Percentiles rank a stretch among this genome's conserved stretches.
These are phyloP conservation scores for Xylaria cubensis DNA, from an alignment of 495 filamentous ascomycete species.

Conservation along the genomic window DNA sequence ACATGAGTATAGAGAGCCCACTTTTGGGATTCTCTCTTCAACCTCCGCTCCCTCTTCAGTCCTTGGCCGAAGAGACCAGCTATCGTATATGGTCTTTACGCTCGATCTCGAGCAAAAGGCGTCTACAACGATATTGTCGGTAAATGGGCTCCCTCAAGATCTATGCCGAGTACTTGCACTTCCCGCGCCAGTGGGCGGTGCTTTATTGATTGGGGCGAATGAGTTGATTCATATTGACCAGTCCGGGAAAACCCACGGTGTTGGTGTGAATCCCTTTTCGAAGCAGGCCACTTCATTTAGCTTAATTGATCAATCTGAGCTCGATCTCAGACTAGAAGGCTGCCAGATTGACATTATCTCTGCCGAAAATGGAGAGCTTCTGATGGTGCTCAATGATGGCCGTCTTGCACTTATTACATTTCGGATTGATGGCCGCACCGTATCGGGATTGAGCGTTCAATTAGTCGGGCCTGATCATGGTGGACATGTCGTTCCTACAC, in stretches of 20 bases:
- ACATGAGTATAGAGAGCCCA: constrained; percentile 96
- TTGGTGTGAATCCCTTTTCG: constrained; percentile 92
- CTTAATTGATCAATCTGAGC: constrained; percentile 83
- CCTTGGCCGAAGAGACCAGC: constrained; percentile 81
- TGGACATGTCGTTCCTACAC: constrained; percentile 64
- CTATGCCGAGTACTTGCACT: constrained; percentile 84
- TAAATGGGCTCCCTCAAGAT: constrained; percentile 85
- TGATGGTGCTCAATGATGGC: constrained; percentile 83
- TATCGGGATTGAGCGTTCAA: constrained; percentile 80
- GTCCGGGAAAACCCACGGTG: constrained; percentile 88
- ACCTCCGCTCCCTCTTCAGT: constrained; percentile 72
- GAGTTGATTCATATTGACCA: constrained; percentile 96
- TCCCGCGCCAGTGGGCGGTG: constrained; percentile 84
- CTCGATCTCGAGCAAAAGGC: constrained; percentile 92
- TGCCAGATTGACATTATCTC: constrained; percentile 79
- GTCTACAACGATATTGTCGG: constrained; percentile 89
- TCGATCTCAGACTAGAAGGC: constrained; percentile 81
- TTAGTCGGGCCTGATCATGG: constrained; percentile 65
- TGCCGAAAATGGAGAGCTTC: constrained; percentile 75
- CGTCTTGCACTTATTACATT: constrained; percentile 79
- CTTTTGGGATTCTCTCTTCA: constrained; percentile 91
- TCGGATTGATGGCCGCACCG: constrained; percentile 87
- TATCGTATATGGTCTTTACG: constrained; percentile 92
- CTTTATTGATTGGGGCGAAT: constrained; percentile 84
- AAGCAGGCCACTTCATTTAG: constrained; percentile 77